Evolutionary conservation across 2,329 filamentous ascomycete genomes (phyloP).

Genomic region (Blastomyces gilchristii): DNA sequence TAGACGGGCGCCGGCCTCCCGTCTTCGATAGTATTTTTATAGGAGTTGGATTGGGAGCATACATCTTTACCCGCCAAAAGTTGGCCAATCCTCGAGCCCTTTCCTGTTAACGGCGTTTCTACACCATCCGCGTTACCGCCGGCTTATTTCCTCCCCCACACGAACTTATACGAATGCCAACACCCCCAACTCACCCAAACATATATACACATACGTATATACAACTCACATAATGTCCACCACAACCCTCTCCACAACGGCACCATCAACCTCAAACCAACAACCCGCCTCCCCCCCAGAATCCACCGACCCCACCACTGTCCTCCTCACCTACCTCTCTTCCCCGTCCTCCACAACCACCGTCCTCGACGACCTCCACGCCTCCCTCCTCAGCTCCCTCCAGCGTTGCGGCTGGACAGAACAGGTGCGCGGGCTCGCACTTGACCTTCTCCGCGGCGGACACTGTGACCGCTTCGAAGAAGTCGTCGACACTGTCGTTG

Average conservation of each 20-base stretch:
- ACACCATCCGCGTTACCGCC: background rate
- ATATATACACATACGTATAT: background rate
- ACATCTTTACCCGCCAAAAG: background rate
- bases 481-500: conserved; percentile 44
- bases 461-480: conserved; percentile 49
- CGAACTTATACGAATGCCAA: background rate
- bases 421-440: conserved; percentile 44
- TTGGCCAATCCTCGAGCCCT: background rate
- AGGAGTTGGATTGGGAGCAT: background rate
- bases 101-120: background rate
- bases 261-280: conserved; percentile 1
- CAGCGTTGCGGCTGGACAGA: conserved; percentile 51
- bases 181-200: background rate
- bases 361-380: conserved; percentile 47
- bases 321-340: conserved; percentile 27
- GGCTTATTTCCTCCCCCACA: background rate
- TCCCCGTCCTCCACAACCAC: conserved; percentile 27
- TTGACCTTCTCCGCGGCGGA: conserved; percentile 47
- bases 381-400: conserved; percentile 44
- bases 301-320: conserved; percentile 17
- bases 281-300: conserved; percentile 12
- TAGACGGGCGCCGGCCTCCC: conserved; percentile 4
- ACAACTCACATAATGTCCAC: conserved; percentile 2
- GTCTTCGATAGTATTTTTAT: background rate
- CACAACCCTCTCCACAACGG: background rate